Evolutionary conservation across 2,329 filamentous ascomycete species (phyloP).

Genomic region (Blastomyces percursus): DNA sequence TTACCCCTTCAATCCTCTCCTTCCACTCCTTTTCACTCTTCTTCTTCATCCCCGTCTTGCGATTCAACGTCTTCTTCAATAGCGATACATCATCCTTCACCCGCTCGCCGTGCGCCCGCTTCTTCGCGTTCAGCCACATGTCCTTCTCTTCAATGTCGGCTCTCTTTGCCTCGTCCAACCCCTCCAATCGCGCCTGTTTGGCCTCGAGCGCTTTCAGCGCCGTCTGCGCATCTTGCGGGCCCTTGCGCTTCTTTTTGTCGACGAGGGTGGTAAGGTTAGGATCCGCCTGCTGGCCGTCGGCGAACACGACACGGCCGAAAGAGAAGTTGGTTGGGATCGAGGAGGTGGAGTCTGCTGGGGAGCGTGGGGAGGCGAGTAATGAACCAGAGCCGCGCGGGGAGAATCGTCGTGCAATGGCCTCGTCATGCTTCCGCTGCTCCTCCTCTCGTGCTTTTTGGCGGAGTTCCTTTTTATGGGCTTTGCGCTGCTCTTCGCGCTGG

Average conservation of each 20-base stretch:
- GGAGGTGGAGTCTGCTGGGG: slow-evolving; percentile 35
- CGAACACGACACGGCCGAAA: slow-evolving; percentile 85
- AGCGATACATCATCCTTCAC: slow-evolving; percentile 76
- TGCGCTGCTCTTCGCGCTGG: slow-evolving; percentile 75
- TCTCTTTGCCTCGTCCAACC: slow-evolving; percentile 67
- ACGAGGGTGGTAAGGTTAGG: slow-evolving; percentile 53
- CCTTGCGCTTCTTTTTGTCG: slow-evolving; percentile 63
- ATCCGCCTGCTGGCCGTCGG: slow-evolving; percentile 70
- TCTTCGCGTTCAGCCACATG: slow-evolving; percentile 81
- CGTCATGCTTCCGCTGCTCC: slow-evolving; percentile 53
- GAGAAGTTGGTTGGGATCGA: slow-evolving; percentile 57
- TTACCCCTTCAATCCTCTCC: slow-evolving; percentile 60
- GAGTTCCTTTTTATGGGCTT: slow-evolving; percentile 78
- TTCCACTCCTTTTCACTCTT: slow-evolving; percentile 87
- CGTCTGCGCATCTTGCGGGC: slow-evolving; percentile 72
- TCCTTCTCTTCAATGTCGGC: slow-evolving; percentile 89
- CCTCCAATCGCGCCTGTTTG: slow-evolving; percentile 68
- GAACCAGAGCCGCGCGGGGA: slow-evolving; percentile 49
- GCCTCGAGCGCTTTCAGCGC: slow-evolving; percentile 78
- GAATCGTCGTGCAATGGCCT: slow-evolving; percentile 45
- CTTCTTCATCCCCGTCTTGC: slow-evolving; percentile 79
- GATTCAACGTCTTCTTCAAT: slow-evolving; percentile 89
- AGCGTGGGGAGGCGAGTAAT: slow-evolving; percentile 44
- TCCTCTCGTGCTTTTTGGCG: slow-evolving; percentile 67
- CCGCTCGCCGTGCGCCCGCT: slow-evolving; percentile 78